Base-by-base conservation (phyloP, 163 green algal genomes). In the Chloromonas sp. region DNA sequence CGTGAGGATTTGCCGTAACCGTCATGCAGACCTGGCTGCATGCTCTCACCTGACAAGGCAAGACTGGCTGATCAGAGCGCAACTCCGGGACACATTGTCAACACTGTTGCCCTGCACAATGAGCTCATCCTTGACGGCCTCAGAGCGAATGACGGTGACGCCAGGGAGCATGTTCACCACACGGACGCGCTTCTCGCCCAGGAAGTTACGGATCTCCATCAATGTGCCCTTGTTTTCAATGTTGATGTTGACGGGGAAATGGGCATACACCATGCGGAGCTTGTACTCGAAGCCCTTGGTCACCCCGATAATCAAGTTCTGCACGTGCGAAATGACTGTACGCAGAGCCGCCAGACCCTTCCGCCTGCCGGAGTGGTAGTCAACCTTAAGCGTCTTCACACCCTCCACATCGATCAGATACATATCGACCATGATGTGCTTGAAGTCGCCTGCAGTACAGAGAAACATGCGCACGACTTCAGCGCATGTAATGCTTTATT, bases 191-290 rank as follows among this genome's bases (percentile, higher is more conserved):
- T 99, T 99, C 96, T 99, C 97, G 74, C 97, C 97, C 84, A 99
- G 90, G 93, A 99, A 99, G 91, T 99, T 99, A 81, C 97, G 93
- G 85, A 99, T 97, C 92, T 99, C 97, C 59, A 99, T 58, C 15
- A 84, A 14, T 60, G 90, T 88, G 85, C 94, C 95, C 79, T 95
- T 92, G 82, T 96, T 86, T 88, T 96, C 94, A 87, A 99, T 98
- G 94, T 97, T 98, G 89, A 96, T 93, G 92, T 99, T 99, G 93
- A 99, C 99, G 91, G 97, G 97, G 87, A 99, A 99, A 87, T 99
- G 97, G 58, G 97, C 96, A 86, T 99, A 99, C 90, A 99, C 97
- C 82, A 99, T 91, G 87, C 97, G 93, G 97, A 99, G 98, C 94
- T 99, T 99, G 96, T 99, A 99, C 89, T 98, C 91, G 87, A 98